Evolutionary conservation across 805 yeast species (phyloP), one percentile per base, ranked within the genome.

Genomic region (Kurtzmaniella cleridarum): DNA sequence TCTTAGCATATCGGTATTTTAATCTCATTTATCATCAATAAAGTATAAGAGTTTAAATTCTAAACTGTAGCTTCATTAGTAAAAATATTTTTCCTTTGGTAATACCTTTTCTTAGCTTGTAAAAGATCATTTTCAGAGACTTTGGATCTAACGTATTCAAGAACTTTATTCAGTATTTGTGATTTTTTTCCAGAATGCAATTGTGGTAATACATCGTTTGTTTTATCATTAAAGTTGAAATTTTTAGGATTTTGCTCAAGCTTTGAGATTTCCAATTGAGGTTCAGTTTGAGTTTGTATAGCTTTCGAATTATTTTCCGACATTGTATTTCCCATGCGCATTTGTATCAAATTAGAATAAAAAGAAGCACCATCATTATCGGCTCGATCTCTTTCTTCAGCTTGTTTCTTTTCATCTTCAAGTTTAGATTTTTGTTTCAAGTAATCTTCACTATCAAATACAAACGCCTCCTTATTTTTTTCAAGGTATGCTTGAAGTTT

Each of bases 361-460:
- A 35, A 35, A 3, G 38, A 35, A 18, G 23, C 7, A 5, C 24
- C 24, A 5, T 20, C 24, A 20, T 20, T 20, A 20, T 20, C 14
- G 5, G 16, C 31, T n/a, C 18, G 15, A 16, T 12, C 14, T 17
- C 12, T 5, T 17, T 36, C 39, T 27, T 23, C 32, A 13, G 29
- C 39, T 6, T 27, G 32, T 18, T n/a, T 27, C 5, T 16, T 7
- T 12, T 35, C 27, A 10, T 15, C 17, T 16, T 17, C 24, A 12
- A 17, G 23, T 24, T 27, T 9, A 8, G 28, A 14, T 16, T 5
- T 45, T 17, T 62, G 62, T 30, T 53, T 53, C 46, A 65, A 63
- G 48, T 78, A 79, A 0, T 71, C 69, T 1, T 62, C 52, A 1
- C 80, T 71, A 8, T 76, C 72, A 55, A 76, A 78, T 18, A 55